Evolutionary conservation across 768 basidiomycete species (phyloP), one percentile per base, ranked within the genome.

Genomic region (Lactifluus hygrophoroides): DNA sequence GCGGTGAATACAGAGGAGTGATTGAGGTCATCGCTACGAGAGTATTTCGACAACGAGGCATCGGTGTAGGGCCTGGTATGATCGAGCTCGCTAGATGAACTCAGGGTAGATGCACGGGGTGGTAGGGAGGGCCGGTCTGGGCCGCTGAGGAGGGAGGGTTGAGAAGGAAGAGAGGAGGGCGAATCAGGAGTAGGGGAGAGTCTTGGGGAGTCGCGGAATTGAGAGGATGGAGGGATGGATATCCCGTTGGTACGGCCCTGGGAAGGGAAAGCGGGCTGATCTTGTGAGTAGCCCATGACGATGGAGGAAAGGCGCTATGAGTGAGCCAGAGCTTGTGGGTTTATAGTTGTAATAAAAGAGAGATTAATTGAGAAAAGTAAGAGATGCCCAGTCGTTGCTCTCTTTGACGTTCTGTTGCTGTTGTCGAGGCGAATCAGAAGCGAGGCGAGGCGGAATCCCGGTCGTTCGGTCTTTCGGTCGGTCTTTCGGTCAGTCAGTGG

Each of bases 21-120:
- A 70, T 81, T 85, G 51, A 88, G 74, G 73, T 88, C 88, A 66
- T 86, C 78, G 72, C 87, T 90, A 54, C 79, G 83, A 58, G 85
- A 74, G 67, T 85, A 81, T 58, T 79, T 66, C 40, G 65, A 64
- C 21, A 51, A 23, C 5, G 61, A 46, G 13, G 48, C 32, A 32
- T 63, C 64, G 27, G 54, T 42, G 37, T 37, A 49, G n/a, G 58
- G 69, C 58, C 67, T 77, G 73, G 74, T 76, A 66, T 78, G 77
- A 72, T 80, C 75, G 52, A 78, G 75, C 71, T 84, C 81, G 63
- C 74, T 69, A 54, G 82, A 67, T 35, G 77, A 73, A 59, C 78
- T 76, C 56, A 82, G 67, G 13, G 86, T 88, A 55, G 85, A 84
- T 5, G 86, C 80, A 73, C 86, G 80, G 38, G 77, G 80, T 51